Evolutionary conservation across 371 early-diverging fungal genomes (phyloP).

Genomic region (Mortierella polycephala): DNA sequence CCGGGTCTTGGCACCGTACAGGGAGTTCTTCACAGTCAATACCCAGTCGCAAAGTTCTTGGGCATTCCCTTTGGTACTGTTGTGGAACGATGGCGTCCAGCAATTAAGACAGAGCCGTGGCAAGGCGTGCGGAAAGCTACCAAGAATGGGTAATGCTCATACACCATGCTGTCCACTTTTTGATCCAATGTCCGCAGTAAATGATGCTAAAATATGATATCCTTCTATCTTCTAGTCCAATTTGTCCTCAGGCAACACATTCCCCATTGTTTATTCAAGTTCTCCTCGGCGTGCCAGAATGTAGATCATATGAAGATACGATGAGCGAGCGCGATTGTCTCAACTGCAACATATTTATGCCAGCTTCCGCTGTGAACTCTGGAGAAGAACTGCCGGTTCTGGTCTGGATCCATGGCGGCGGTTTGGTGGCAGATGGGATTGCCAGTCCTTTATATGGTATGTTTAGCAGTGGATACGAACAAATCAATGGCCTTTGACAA

Average conservation of each 20-base stretch:
- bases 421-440: not conserved
- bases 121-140: constrained; percentile 12
- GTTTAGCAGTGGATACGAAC: not conserved
- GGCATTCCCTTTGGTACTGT: constrained; percentile 20
- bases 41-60: constrained; percentile 10
- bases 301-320: not conserved
- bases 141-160: constrained; percentile 13
- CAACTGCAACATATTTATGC: constrained; percentile 29
- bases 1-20: constrained; percentile 11
- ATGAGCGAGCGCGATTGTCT: constrained; percentile 30
- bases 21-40: constrained; percentile 1
- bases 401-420: constrained; percentile 21
- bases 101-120: constrained; percentile 17
- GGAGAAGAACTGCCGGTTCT: constrained; percentile 15
- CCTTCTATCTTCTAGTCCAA: too few species aligned
- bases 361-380: constrained; percentile 1
- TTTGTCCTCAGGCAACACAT: too few species aligned
- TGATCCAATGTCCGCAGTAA: not conserved
- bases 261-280: too few species aligned
- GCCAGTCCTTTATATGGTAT: constrained; percentile 12
- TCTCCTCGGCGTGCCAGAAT: not conserved
- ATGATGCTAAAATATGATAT: not conserved
- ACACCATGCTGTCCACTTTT: not conserved
- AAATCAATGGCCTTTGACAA: not conserved
- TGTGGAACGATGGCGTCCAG: constrained; percentile 20